Base-by-base conservation (phyloP, 345 rosid species). In the Murraya koenigii region DNA sequence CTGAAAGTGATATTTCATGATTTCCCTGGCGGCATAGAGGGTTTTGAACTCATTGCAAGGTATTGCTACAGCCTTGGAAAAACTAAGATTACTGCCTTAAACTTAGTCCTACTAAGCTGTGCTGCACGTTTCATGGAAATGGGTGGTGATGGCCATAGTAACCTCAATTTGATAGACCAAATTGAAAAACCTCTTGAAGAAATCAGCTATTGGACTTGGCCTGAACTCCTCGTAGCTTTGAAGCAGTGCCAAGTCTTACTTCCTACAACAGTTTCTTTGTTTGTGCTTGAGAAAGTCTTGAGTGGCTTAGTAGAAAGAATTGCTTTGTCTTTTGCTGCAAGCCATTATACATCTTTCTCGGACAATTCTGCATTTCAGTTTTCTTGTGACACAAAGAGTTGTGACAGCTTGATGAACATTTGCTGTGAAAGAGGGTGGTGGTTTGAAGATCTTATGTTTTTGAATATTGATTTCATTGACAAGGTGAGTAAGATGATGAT, bases 21-120 rank as follows among this genome's bases (percentile, higher is more conserved):
- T 66, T 89, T 89, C 65, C 92, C 88, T 0, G 92, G 92, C 58
- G 94, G 88, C 0, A 80, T 86, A 10, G 80, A 80, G 56, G 89
- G 88, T 44, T 89, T 90, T 67, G 94, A 89, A 82, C 92, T 87
- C n/a, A 26, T 89, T 38, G 76, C 86, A 52, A 86, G 84, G 78
- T 86, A 84, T 72, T 89, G 89, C 82, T 83, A 85, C 80, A 84
- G 67, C 80, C 79, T 80, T 65, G 90, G 91, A 19, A 54, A 62
- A 47, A 69, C 71, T 17, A 72, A 77, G 69, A 80, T 88, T 35
- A 84, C 82, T 26, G 82, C 89, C 14, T 74, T 75, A 26, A 88
- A 88, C 66, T 13, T 79, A 9, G 85, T 83, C 65, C 76, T 86
- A 15, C 79, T 91, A 35, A 66, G 82, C 36, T 61, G 71, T 3